phyloP scores from a whole-genome alignment of 2,329 filamentous ascomycete genomes.

The Rosellinia necatrix region DNA sequence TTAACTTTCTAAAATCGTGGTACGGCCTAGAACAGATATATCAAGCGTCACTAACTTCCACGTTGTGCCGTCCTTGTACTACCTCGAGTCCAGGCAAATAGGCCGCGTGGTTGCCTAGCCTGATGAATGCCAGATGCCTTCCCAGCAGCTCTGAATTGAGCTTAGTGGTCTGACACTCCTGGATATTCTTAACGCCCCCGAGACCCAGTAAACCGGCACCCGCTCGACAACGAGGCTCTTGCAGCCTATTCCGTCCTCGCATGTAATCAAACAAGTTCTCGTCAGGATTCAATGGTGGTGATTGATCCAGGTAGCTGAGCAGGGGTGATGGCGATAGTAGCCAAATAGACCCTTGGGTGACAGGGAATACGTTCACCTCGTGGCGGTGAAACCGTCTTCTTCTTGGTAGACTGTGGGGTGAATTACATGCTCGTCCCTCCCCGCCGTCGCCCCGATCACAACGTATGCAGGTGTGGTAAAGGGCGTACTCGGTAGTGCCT shows the following conservation, averaged over 20 bases:
- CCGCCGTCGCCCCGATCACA: background rate
- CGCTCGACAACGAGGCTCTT: background rate
- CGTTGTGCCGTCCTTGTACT: slow-evolving; percentile 25
- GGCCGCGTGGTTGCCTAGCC: slow-evolving; percentile 21
- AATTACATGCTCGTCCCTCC: background rate
- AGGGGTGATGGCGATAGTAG: slow-evolving; percentile 5
- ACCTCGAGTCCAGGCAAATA: slow-evolving; percentile 24
- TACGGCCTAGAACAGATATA: slow-evolving; percentile 2
- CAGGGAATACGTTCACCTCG: slow-evolving; percentile 9
- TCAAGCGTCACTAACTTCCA: slow-evolving; percentile 8
- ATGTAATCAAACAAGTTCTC: background rate
- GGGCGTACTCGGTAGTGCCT: background rate
- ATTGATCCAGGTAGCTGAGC: background rate
- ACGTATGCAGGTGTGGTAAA: background rate
- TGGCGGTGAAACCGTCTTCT: slow-evolving; percentile 11
- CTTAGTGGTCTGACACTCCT: background rate
- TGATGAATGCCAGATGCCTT: background rate
- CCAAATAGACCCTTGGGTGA: background rate
- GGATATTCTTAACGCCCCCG: background rate
- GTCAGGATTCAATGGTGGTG: background rate
- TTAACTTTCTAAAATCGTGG: slow-evolving; percentile 7
- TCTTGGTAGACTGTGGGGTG: background rate
- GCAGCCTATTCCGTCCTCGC: too few relatives aligned
- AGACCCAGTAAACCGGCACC: background rate
- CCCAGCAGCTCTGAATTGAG: background rate